Conservation (phyloP, 2,329 filamentous ascomycete species). For the Meredithiella fracta region DNA sequence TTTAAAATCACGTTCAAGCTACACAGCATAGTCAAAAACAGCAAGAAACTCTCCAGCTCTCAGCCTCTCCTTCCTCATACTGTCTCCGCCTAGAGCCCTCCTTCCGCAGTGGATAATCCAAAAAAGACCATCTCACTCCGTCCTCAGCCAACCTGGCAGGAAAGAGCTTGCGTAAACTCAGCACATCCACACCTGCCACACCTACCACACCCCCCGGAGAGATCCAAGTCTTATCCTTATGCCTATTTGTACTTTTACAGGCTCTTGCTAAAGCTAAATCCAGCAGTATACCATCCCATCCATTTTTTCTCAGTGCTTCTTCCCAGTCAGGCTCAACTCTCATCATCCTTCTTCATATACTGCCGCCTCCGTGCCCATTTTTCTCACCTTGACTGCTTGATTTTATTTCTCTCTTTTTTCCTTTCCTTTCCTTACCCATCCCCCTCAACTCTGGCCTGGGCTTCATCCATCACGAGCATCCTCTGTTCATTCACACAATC, state of each 20-base stretch:
- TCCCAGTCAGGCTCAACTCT: not conserved
- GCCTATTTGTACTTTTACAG: not conserved
- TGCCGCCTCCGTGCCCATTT: not conserved
- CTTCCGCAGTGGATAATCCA: too few relatives aligned
- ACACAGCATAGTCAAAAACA: too few relatives aligned
- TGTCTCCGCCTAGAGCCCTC: too few relatives aligned
- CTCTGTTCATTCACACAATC: not conserved
- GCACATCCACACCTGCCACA: not conserved
- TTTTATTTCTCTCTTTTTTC: not conserved
- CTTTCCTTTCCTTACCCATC: not conserved
- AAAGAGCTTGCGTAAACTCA: not conserved
- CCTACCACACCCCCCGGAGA: not conserved
- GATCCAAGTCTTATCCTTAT: not conserved
- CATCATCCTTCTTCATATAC: not conserved
- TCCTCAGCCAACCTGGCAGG: not conserved
- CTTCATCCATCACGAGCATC: not conserved
- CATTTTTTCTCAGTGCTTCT: not conserved
- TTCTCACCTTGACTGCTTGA: not conserved
- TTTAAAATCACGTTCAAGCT: too few relatives aligned
- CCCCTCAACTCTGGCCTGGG: not conserved
- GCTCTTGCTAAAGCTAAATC: not conserved
- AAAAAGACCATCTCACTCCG: too few relatives aligned
- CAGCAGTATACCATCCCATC: not conserved
- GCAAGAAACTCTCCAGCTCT: too few relatives aligned
- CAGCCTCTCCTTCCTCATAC: too few relatives aligned